Conservation (phyloP, 2,329 filamentous ascomycete species). For the Aspergillus bombycis region DNA sequence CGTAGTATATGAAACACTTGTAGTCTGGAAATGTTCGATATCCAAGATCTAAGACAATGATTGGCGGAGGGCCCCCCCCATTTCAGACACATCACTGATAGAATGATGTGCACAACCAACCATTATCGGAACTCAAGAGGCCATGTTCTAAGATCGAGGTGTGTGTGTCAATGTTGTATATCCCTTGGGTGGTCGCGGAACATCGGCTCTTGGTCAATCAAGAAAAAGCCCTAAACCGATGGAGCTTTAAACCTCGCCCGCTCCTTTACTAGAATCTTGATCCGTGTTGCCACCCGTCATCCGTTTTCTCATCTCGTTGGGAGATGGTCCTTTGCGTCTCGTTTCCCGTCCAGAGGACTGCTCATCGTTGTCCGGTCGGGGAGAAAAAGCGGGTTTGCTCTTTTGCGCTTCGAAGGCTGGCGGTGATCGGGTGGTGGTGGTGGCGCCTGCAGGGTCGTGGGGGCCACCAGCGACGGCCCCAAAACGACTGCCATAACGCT, state of each 20-base stretch:
- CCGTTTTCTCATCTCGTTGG: slow-evolving; percentile 36
- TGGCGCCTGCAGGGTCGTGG: slow-evolving; percentile 11
- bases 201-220: background rate
- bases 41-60: no score
- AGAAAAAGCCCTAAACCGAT: background rate
- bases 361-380: slow-evolving; percentile 16
- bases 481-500: slow-evolving; percentile 36
- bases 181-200: no score
- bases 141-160: no score
- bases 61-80: no score
- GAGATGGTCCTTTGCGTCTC: slow-evolving; percentile 25
- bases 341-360: slow-evolving; percentile 23
- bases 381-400: slow-evolving; percentile 7
- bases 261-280: background rate
- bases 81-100: no score
- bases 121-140: no score
- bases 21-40: no score
- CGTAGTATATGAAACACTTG: no score
- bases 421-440: slow-evolving; percentile 10
- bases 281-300: slow-evolving; percentile 1
- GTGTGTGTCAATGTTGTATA: no score
- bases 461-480: slow-evolving; percentile 16
- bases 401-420: slow-evolving; percentile 7
- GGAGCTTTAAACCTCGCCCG: background rate
- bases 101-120: no score